phyloP scores from a whole-genome alignment of 2,329 filamentous ascomycete species.

The Talaromyces sp. region DNA sequence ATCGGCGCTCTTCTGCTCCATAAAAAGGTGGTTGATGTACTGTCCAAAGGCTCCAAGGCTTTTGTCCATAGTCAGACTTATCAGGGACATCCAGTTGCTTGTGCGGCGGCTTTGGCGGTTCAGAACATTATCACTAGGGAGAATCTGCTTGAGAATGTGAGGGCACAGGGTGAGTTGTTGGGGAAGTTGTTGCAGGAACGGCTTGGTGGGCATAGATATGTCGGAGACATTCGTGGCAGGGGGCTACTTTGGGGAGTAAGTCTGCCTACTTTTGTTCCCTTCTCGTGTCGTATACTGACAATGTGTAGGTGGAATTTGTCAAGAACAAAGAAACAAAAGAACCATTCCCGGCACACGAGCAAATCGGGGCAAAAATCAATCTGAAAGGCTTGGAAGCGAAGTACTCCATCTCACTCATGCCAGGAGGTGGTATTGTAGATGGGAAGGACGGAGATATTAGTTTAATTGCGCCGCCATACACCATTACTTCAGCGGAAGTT shows the following conservation, averaged over 20 bases:
- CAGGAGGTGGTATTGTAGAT: conserved; percentile 61
- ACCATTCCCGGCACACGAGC: not conserved
- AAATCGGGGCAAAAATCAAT: conserved; percentile 9
- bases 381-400: conserved; percentile 33
- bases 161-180: not conserved
- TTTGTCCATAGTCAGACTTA: conserved; percentile 61
- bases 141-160: conserved; percentile 38
- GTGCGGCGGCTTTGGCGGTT: conserved; percentile 60
- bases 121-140: conserved; percentile 43
- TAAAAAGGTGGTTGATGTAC: conserved; percentile 49
- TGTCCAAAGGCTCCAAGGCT: conserved; percentile 48
- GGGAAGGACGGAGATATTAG: conserved; percentile 55
- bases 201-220: conserved; percentile 48
- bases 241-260: conserved; percentile 12
- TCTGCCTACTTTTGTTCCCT: not conserved
- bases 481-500: not conserved
- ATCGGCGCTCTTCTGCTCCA: conserved; percentile 56
- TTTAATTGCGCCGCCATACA: conserved; percentile 34
- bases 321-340: not conserved
- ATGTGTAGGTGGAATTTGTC: not conserved
- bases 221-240: conserved; percentile 41
- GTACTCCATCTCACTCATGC: conserved; percentile 58
- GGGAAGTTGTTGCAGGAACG: conserved; percentile 1
- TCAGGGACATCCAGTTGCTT: conserved; percentile 60
- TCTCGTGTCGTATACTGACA: not conserved